Base-by-base conservation (phyloP, 2,329 filamentous ascomycete genomes). In the Mycogone perniciosa region DNA sequence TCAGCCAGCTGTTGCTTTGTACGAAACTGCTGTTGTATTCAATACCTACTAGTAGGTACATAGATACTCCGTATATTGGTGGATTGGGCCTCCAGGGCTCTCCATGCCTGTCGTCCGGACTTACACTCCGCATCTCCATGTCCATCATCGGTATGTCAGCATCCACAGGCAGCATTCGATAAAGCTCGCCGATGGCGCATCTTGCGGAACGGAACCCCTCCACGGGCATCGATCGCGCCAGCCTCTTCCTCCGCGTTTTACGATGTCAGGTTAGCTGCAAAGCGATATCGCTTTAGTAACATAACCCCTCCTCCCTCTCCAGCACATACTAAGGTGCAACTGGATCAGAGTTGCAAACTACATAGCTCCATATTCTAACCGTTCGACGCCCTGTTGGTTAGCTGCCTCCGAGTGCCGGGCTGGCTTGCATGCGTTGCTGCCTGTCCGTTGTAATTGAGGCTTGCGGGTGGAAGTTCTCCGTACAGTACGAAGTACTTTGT, bases 341-440 rank as follows among this genome's bases (percentile, higher is more conserved):
- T 2, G 20, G 20, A 20, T 20, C 20, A 38, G 35, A 20, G 35
- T 38, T 38, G 35, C 35, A 38, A 38, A 38, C n/a, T n/a, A 20
- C 35, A 38, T 11, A 38, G 20, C 33, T 7, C 33, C 33, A 8
- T 35, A 11, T 35, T 35, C 33, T 13, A 30, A 37, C 37, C 37
- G 35, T 34, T 20, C 20, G 20, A 20, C 20, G 20, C 20, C 35
- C 13, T 33, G 48, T 51, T 46, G 44, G 49, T 44, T 39, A 39
- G 29, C 48, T 34, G 34, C 27, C 48, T 42, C 41, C 37, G 31
- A 45, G 45, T 44, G 48, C 48, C 48, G 48, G 31, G 20, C 42
- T 44, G 10, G 34, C 45, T 35, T 29, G 30, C 41, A 50, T 45
- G 48, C 48, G 45, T 50, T 50, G 48, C 48, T 50, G 48, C 48